These are phyloP conservation scores for Globisporangium splendens DNA, from an alignment of 352 stramenopile species.

Conservation along the genomic window DNA sequence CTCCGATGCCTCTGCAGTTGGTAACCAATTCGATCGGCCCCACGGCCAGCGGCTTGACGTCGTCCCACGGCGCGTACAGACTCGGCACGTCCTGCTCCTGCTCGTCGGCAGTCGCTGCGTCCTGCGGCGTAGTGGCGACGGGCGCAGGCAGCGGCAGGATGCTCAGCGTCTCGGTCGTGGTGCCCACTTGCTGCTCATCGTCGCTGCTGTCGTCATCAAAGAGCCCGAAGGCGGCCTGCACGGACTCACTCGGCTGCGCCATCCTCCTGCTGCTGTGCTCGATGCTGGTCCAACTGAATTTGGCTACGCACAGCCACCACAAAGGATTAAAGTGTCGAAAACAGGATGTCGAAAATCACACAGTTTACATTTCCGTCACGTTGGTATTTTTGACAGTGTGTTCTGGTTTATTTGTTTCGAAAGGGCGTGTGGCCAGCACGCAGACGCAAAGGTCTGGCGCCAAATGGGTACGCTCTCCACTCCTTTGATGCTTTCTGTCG, in stretches of 20 bases:
- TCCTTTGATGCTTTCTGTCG: too few relatives aligned
- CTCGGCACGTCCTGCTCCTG: conserved; percentile 19
- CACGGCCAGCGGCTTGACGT: conserved; percentile 76
- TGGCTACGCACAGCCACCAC: too few relatives aligned
- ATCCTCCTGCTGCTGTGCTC: conserved; percentile 13
- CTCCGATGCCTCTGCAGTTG: conserved; percentile 57
- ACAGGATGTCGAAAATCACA: too few relatives aligned
- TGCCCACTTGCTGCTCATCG: conserved; percentile 28
- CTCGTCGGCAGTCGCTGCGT: conserved; percentile 2
- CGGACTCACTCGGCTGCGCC: conserved; percentile 31
- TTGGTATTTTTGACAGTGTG: too few relatives aligned
- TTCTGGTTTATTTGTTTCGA: too few relatives aligned
- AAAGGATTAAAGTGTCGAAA: too few relatives aligned
- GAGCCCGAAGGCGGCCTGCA: conserved; percentile 74
- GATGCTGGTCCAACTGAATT: not conserved
- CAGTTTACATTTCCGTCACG: too few relatives aligned
- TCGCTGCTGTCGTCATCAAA: conserved; percentile 84
- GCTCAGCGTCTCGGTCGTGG: conserved; percentile 16
- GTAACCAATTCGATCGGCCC: conserved; percentile 71
- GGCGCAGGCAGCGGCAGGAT: conserved; percentile 11
- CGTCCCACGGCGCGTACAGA: conserved; percentile 70
- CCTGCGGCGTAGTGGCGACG: not conserved
- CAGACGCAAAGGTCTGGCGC: too few relatives aligned
- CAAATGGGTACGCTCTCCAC: too few relatives aligned
- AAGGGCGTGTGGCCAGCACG: too few relatives aligned